These are phyloP conservation scores for Orbilia javanica DNA, from an alignment of 2,329 filamentous ascomycete species.

Conservation along the genomic window DNA sequence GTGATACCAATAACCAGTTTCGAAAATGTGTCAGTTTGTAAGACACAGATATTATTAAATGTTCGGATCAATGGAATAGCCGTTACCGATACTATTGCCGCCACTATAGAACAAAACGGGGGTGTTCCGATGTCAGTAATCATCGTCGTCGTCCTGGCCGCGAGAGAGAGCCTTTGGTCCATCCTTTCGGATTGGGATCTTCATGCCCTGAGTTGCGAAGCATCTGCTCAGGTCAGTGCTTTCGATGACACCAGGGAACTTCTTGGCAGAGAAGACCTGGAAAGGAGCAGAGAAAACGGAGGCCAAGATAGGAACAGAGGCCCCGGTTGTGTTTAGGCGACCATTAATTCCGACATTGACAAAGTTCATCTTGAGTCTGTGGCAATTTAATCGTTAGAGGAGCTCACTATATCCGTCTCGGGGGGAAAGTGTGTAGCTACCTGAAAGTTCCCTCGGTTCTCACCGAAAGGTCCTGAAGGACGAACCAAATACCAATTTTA, in stretches of 20 bases:
- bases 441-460: constrained; percentile 91
- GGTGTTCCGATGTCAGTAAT: constrained; percentile 31
- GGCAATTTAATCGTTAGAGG: constrained; percentile 2
- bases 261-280: constrained; percentile 95
- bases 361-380: constrained; percentile 78
- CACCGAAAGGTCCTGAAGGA: constrained; percentile 93
- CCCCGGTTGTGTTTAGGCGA: constrained; percentile 75
- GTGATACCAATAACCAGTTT: constrained; percentile 21
- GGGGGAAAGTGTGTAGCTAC: constrained; percentile 67
- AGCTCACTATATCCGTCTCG: background rate
- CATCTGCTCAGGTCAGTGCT: constrained; percentile 90
- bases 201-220: constrained; percentile 93
- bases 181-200: constrained; percentile 95
- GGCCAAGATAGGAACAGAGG: constrained; percentile 80
- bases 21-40: constrained; percentile 21
- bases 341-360: constrained; percentile 79
- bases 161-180: constrained; percentile 65
- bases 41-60: background rate
- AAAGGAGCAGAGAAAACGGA: constrained; percentile 89
- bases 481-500: constrained; percentile 94
- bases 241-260: constrained; percentile 97
- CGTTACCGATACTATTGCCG: background rate
- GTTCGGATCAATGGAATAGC: constrained; percentile 31
- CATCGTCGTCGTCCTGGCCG: constrained; percentile 54
- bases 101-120: background rate